Evolutionary conservation across 305 asterid genomes (phyloP).

Genomic region (Petunia hybrid): DNA sequence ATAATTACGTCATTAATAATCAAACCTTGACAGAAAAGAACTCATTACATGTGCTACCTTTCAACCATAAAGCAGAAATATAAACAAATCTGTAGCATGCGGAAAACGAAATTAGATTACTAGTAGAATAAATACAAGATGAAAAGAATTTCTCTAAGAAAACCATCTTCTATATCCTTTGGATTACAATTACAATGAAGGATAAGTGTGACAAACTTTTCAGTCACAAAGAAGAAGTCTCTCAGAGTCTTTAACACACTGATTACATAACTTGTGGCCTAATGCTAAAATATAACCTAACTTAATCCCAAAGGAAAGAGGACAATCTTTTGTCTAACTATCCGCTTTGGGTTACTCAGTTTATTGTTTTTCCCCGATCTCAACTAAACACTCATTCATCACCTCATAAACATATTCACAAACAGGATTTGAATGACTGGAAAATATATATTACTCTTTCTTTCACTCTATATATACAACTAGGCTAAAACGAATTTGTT

Average conservation of each 20-base stretch:
- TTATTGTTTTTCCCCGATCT: constrained; percentile 24
- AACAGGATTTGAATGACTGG: background rate
- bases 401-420: constrained; percentile 27
- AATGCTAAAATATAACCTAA: background rate
- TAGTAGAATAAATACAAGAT: background rate
- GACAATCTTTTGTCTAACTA: background rate
- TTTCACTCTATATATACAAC: constrained; percentile 23
- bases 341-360: constrained; percentile 25
- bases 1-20: background rate
- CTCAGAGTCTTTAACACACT: constrained; percentile 14
- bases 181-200: constrained; percentile 30
- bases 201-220: constrained; percentile 21
- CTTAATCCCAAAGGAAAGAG: constrained; percentile 18
- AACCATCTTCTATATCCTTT: constrained; percentile 30
- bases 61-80: background rate
- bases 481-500: constrained; percentile 10
- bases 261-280: constrained; percentile 7
- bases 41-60: background rate
- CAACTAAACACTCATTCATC: constrained; percentile 25
- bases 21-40: background rate
- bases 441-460: background rate
- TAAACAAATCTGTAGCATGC: background rate
- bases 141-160: background rate
- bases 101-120: background rate
- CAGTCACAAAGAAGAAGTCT: constrained; percentile 26